These are phyloP conservation scores for Moesziomyces parantarcticus DNA, from an alignment of 1,284 basidiomycete genomes.

Conservation along the genomic window DNA sequence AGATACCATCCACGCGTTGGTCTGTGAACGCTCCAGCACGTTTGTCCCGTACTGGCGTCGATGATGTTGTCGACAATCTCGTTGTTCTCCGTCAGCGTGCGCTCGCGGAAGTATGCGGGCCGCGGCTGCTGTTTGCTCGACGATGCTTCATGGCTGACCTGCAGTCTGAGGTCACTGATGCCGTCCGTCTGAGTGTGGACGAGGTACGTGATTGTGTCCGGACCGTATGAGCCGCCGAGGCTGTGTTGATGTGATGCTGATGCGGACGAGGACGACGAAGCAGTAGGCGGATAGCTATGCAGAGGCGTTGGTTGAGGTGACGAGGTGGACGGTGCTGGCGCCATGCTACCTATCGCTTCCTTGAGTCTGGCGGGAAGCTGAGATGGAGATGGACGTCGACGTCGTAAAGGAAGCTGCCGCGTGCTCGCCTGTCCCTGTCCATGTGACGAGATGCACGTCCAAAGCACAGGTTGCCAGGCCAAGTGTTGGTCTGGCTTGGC, in stretches of 20 bases:
- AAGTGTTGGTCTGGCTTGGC: slow-evolving; percentile 1
- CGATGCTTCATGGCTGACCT: slow-evolving; percentile 39
- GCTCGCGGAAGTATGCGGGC: slow-evolving; percentile 51
- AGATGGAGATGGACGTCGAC: no score
- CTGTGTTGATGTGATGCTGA: no score
- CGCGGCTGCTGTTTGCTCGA: slow-evolving; percentile 27
- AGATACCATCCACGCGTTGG: slow-evolving; percentile 61
- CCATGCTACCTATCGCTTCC: neutral
- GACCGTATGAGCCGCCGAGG: neutral
- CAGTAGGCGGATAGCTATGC: neutral
- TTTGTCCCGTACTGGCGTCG: slow-evolving; percentile 35
- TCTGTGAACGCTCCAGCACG: slow-evolving; percentile 54
- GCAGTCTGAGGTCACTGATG: slow-evolving; percentile 32
- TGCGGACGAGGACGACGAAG: neutral
- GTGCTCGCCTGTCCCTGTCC: no score
- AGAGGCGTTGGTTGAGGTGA: neutral
- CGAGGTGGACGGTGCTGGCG: neutral
- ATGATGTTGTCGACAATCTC: slow-evolving; percentile 60
- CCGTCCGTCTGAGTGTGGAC: slow-evolving; percentile 39
- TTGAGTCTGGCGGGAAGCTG: no score
- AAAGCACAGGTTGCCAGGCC: no score
- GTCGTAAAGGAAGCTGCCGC: neutral
- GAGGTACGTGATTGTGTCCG: slow-evolving; percentile 19
- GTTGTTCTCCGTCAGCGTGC: slow-evolving; percentile 38
- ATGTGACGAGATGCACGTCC: neutral